A percentile compares a stretch with the other conserved stretches of the same genome.
Conservation (phyloP, 2,329 filamentous ascomycete species). For the Onygenales sp. region DNA sequence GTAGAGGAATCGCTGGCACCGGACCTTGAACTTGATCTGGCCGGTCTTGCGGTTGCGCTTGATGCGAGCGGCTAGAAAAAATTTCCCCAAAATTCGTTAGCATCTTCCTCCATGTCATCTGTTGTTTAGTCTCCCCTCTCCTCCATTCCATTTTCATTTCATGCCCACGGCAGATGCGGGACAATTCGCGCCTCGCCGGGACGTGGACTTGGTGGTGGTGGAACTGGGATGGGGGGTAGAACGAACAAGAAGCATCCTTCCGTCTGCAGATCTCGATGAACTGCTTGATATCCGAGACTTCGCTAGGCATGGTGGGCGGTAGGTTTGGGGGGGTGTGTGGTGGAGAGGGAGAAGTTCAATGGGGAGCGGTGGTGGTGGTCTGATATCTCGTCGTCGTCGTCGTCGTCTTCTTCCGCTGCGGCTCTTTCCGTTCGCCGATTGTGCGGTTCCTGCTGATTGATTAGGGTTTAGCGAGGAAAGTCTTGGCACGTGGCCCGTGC, state of each 20-base stretch:
- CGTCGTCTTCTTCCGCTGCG: conserved; percentile 5
- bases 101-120: neutral
- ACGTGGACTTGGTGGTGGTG: neutral
- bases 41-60: conserved; percentile 89
- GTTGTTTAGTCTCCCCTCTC: neutral
- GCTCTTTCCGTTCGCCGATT: conserved; percentile 3
- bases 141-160: neutral
- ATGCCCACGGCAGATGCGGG: neutral
- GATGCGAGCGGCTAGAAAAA: conserved; percentile 65
- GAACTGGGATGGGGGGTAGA: conserved; percentile 25
- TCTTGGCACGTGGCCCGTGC: conserved; percentile 7
- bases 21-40: conserved; percentile 99
- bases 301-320: conserved; percentile 84
- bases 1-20: conserved; percentile 93
- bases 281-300: conserved; percentile 98
- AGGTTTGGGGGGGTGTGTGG: neutral
- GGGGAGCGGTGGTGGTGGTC: neutral
- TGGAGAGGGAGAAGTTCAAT: neutral
- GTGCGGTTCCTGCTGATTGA: conserved; percentile 11
- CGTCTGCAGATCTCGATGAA: conserved; percentile 99
- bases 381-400: conserved; percentile 11
- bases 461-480: conserved; percentile 18
- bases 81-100: neutral
- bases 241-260: conserved; percentile 97
- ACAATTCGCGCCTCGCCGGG: neutral